A percentile compares a stretch with the other conserved stretches of the same genome.
Evolutionary conservation across 768 basidiomycete genomes (phyloP).

Genomic region (Podaxis mareebaensis): DNA sequence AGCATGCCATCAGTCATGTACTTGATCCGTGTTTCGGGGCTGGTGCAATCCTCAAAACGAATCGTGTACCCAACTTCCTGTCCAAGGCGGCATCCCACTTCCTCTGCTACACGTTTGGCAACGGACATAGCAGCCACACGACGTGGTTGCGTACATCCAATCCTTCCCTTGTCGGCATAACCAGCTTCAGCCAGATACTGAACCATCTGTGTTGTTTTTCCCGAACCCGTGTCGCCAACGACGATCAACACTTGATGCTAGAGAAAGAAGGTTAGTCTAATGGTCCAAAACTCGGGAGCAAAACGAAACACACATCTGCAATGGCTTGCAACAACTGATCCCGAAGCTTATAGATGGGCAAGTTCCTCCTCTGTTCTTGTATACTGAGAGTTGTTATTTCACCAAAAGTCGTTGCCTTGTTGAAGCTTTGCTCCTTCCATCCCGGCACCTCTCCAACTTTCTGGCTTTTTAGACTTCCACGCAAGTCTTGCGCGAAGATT

Average conservation of each 20-base stretch:
- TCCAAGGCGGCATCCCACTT: conserved; percentile 95
- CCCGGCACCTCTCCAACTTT: conserved; percentile 80
- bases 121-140: conserved; percentile 99
- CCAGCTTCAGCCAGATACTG: conserved; percentile 97
- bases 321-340: conserved; percentile 90
- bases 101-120: conserved; percentile 97
- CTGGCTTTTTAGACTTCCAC: conserved; percentile 80
- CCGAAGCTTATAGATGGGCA: conserved; percentile 95
- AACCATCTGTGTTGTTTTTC: conserved; percentile 99
- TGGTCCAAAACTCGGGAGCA: conserved; percentile 1
- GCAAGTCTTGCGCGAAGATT: conserved; percentile 90
- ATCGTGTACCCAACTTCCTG: conserved; percentile 99
- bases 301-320: conserved; percentile 62
- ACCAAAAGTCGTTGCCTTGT: conserved; percentile 95
- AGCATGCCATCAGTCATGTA: conserved; percentile 99
- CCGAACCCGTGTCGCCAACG: conserved; percentile 97
- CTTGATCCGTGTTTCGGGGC: conserved; percentile 98
- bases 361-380: conserved; percentile 86
- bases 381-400: conserved; percentile 89
- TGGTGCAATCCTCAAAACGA: conserved; percentile 99
- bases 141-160: conserved; percentile 98
- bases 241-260: conserved; percentile 98
- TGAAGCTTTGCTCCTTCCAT: conserved; percentile 92
- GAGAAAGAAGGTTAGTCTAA: conserved; percentile 20
- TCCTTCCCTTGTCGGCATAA: conserved; percentile 84